Evolutionary conservation across 192 early-diverging fungal species (phyloP), one percentile per base, ranked within the genome.

Genomic region (Coemansia sp.): DNA sequence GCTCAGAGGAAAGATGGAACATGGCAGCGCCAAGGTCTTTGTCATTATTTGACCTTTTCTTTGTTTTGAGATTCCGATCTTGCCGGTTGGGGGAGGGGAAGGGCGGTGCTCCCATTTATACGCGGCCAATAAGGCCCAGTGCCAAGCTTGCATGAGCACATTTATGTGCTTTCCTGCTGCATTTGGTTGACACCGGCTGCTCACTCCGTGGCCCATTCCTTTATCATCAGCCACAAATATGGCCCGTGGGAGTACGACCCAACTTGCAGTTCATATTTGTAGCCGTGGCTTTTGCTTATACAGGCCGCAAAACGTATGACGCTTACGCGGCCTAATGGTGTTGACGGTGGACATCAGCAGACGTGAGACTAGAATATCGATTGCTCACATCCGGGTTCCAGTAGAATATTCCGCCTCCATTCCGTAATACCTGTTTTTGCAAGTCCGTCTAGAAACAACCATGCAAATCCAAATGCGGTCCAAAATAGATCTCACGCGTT

Each of bases 61-160:
- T 48, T 48, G 45, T 56, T 56, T 56, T 56, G 29, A 54, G 17
- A 31, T 56, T 33, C 53, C 53, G 53, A 33, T 56, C 53, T 33
- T n/a, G 53, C 31, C 31, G 13, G 53, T 56, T 56, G 53, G 53
- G n/a, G n/a, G n/a, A n/a, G n/a, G n/a, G n/a, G n/a, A n/a, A n/a
- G 53, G 53, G 6, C 19, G 45, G 53, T 16, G 3, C 31, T 34
- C 16, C 1, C 31, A 56, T 51, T 27, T 51, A 21, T 51, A 27
- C 5, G 48, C 48, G 21, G 48, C 48, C 48, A 51, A 27, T 51
- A 51, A 19, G 10, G 24, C 19, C 21, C 48, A 51, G 48, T 51
- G 21, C 17, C 21, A 6, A 29, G 21, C 21, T 21, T 51, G 48
- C 24, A 51, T 34, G 31, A 11, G 53, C 53, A 13, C 14, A 34